Conservation (phyloP, 768 basidiomycete genomes). For the Mycena maculata region DNA sequence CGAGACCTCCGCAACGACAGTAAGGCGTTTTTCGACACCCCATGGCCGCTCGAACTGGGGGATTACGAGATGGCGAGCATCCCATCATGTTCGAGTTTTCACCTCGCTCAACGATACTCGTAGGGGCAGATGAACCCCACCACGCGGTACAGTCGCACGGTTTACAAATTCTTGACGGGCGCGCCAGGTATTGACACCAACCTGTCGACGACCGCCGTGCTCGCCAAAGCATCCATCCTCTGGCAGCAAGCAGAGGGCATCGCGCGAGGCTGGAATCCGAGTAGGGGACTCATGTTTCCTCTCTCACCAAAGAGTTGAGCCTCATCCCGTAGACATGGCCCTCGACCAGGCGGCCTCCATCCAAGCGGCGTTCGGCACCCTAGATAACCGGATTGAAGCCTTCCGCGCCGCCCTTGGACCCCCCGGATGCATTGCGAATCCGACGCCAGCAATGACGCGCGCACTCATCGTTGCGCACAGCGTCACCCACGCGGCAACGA, state of each 20-base stretch:
- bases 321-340: constrained; percentile 1
- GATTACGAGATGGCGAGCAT: constrained; percentile 48
- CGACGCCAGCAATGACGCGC: constrained; percentile 19
- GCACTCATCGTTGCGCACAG: constrained; percentile 25
- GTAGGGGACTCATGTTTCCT: neutral
- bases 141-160: constrained; percentile 3
- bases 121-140: constrained; percentile 4
- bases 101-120: neutral
- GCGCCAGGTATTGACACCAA: neutral
- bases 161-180: neutral
- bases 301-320: neutral
- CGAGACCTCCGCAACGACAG: constrained; percentile 12
- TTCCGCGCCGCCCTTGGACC: constrained; percentile 1
- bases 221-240: constrained; percentile 9
- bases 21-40: constrained; percentile 43
- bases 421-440: neutral
- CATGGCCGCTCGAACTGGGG: constrained; percentile 52
- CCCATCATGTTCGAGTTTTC: neutral
- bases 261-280: neutral
- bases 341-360: neutral
- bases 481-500: constrained; percentile 47
- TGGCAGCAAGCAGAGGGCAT: constrained; percentile 5
- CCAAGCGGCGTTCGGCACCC: neutral
- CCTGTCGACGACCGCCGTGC: constrained; percentile 1
- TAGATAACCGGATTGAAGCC: constrained; percentile 1